phyloP scores from a whole-genome alignment of 306 rosid genomes.

The Vigna mungo region DNA sequence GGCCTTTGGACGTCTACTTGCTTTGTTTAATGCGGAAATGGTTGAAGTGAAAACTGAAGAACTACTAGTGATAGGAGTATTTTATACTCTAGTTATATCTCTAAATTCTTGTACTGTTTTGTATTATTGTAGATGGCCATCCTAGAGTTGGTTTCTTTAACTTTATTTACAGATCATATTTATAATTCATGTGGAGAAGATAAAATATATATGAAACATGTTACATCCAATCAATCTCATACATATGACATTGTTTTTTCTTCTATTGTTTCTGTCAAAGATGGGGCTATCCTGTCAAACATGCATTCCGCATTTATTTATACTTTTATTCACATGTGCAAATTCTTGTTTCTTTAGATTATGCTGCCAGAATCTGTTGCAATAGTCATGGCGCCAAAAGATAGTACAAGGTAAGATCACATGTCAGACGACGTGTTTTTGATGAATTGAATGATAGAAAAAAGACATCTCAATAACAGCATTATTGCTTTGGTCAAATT shows the following conservation, averaged over 20 bases:
- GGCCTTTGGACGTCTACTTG: background rate
- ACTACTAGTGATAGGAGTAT: constrained; percentile 15
- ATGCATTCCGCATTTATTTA: background rate
- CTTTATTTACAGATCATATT: constrained; percentile 18
- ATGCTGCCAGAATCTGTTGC: constrained; percentile 99
- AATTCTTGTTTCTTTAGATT: constrained; percentile 59
- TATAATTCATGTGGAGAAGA: background rate
- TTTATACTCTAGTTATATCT: background rate
- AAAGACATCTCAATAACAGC: constrained; percentile 8
- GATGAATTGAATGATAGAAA: background rate
- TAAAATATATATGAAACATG: background rate
- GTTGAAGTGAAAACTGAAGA: constrained; percentile 8
- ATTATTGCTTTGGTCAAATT: constrained; percentile 10
- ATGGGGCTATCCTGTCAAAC: background rate
- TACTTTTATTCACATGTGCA: constrained; percentile 17
- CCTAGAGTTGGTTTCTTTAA: constrained; percentile 5
- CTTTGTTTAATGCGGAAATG: constrained; percentile 12
- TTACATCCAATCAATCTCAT: constrained; percentile 16
- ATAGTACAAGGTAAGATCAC: constrained; percentile 70
- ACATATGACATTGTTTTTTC: background rate
- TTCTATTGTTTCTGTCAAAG: constrained; percentile 19
- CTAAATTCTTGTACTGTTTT: constrained; percentile 12
- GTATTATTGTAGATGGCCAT: constrained; percentile 5
- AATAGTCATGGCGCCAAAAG: constrained; percentile 96
- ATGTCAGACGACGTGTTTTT: constrained; percentile 28